Conservation (phyloP, 352 stramenopile species). For the Phytophthora chlamydospora region DNA sequence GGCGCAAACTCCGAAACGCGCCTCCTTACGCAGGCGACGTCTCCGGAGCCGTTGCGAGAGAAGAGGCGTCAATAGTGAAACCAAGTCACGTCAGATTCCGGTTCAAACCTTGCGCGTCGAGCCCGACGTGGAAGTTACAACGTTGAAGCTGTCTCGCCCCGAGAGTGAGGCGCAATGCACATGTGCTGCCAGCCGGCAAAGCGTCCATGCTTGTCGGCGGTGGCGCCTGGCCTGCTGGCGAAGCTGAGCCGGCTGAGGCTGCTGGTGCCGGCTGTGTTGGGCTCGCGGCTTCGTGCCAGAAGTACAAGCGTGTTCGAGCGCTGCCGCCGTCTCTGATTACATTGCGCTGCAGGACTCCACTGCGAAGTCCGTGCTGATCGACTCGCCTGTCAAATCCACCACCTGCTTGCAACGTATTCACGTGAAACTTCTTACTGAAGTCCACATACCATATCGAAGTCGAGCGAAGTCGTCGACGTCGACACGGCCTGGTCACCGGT, state of each 20-base stretch:
- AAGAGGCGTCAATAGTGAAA: constrained; percentile 25
- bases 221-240: too few species aligned
- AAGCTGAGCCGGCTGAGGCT: too few species aligned
- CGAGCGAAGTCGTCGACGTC: constrained; percentile 12
- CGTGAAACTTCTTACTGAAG: constrained; percentile 21
- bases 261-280: too few species aligned
- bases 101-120: constrained; percentile 29
- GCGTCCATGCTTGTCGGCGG: too few species aligned
- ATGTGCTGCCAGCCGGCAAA: too few species aligned
- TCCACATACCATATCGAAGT: constrained; percentile 5
- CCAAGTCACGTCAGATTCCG: constrained; percentile 23
- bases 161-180: background rate
- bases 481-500: constrained; percentile 29
- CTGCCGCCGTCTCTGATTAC: too few species aligned
- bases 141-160: constrained; percentile 29
- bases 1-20: constrained; percentile 28
- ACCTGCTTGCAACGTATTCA: constrained; percentile 25
- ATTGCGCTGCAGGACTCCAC: too few species aligned
- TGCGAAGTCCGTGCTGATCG: too few species aligned
- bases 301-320: too few species aligned
- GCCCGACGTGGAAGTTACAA: constrained; percentile 37
- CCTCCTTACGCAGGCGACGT: constrained; percentile 58
- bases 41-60: constrained; percentile 46
- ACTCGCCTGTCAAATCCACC: constrained; percentile 13
- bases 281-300: too few species aligned